A percentile compares a stretch with the other conserved stretches of the same genome.
These are phyloP conservation scores for Ophiobolus disseminans DNA, from an alignment of 2,329 filamentous ascomycete genomes.

Conservation along the genomic window DNA sequence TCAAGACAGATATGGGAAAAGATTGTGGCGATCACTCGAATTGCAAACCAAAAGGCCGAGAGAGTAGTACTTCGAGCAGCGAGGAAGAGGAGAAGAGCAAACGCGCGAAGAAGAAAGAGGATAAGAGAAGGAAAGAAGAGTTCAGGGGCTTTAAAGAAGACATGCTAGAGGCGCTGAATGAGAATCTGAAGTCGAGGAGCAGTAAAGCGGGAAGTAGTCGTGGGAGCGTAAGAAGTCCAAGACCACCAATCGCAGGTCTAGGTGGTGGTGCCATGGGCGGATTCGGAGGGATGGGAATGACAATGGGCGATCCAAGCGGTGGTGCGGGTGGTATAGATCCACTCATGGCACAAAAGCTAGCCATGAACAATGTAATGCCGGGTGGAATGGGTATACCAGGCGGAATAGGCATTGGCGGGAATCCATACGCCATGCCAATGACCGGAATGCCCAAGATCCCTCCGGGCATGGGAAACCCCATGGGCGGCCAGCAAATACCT, in stretches of 20 bases:
- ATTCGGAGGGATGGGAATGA: slow-evolving; percentile 3
- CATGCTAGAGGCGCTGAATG: slow-evolving; percentile 20
- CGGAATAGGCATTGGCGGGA: too few relatives aligned
- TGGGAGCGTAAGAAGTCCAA: background rate
- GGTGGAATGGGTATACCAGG: background rate
- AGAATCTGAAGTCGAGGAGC: slow-evolving; percentile 12
- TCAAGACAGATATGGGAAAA: slow-evolving; percentile 32
- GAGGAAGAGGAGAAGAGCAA: slow-evolving; percentile 3
- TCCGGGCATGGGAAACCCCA: slow-evolving; percentile 10
- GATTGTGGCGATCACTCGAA: slow-evolving; percentile 35
- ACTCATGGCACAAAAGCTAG: slow-evolving; percentile 13
- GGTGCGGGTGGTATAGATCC: slow-evolving; percentile 14
- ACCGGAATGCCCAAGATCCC: slow-evolving; percentile 7
- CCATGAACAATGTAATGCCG: background rate
- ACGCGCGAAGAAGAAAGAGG: slow-evolving; percentile 11
- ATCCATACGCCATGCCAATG: slow-evolving; percentile 12
- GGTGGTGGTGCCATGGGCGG: background rate
- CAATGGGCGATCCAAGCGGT: slow-evolving; percentile 5
- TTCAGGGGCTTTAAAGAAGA: slow-evolving; percentile 20
- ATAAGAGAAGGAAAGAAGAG: slow-evolving; percentile 11
- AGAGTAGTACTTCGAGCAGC: slow-evolving; percentile 4
- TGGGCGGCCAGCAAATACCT: slow-evolving; percentile 6
- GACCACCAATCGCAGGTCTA: background rate
- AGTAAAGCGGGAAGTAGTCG: too few relatives aligned
- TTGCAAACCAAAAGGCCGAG: too few relatives aligned